A percentile compares a stretch with the other conserved stretches of the same genome.
phyloP scores from a whole-genome alignment of 441 rosid species.

The Syzygium syzygioides region DNA sequence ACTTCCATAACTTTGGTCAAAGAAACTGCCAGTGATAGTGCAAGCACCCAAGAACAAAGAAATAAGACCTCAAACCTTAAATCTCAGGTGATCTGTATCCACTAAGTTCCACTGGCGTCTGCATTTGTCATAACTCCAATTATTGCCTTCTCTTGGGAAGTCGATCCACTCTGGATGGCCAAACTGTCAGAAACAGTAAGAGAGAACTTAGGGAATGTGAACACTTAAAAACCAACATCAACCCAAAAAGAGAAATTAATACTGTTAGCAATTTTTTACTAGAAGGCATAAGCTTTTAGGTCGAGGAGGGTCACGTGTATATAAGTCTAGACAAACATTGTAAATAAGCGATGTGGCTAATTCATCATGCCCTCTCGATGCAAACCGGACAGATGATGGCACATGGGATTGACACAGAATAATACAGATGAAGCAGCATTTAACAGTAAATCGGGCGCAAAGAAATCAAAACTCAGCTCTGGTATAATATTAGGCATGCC shows the following conservation, averaged over 20 bases:
- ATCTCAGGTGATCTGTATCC: conserved; percentile 61
- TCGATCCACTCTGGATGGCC: conserved; percentile 95
- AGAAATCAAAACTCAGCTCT: not conserved
- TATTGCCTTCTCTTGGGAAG: conserved; percentile 88
- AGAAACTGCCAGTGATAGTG: not conserved
- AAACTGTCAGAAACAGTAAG: conserved; percentile 40
- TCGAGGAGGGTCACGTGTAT: not conserved
- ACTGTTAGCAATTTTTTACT: not conserved
- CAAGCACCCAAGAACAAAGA: not conserved
- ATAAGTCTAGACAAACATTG: not conserved
- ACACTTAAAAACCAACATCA: not conserved
- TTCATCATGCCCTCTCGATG: not conserved
- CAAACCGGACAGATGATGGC: not conserved
- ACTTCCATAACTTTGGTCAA: not conserved
- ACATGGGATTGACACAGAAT: not conserved
- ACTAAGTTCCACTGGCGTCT: conserved; percentile 72
- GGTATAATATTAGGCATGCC: not conserved
- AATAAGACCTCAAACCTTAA: conserved; percentile 41
- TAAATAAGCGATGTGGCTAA: not conserved
- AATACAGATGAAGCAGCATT: not conserved
- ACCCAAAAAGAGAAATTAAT: not conserved
- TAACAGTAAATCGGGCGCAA: not conserved
- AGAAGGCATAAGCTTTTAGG: not conserved
- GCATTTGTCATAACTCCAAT: conserved; percentile 81
- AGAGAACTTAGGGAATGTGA: not conserved